Conservation (phyloP, 345 rosid species). For the Brassica cretica region DNA sequence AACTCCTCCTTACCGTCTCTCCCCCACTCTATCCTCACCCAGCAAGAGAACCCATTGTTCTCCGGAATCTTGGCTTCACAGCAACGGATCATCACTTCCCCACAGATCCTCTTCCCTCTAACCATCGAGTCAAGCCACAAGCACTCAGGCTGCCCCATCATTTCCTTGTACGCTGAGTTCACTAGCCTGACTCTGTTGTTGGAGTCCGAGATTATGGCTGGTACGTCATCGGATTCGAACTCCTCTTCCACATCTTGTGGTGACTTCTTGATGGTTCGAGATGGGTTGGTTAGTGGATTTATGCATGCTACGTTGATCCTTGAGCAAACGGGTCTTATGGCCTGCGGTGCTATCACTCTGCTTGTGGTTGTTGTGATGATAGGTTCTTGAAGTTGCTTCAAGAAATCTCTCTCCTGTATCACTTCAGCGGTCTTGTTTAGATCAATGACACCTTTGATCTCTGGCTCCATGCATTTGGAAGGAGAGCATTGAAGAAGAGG, state of each 20-base stretch:
- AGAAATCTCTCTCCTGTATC: constrained; percentile 42
- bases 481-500: constrained; percentile 69
- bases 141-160: constrained; percentile 98
- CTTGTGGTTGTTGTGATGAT: constrained; percentile 24
- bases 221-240: constrained; percentile 67
- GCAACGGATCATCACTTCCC: constrained; percentile 66
- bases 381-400: constrained; percentile 58
- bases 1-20: constrained; percentile 51
- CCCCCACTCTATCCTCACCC: constrained; percentile 92
- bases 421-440: constrained; percentile 53
- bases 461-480: constrained; percentile 45
- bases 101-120: constrained; percentile 68
- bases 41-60: constrained; percentile 67
- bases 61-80: constrained; percentile 44
- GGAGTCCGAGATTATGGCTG: constrained; percentile 74
- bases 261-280: constrained; percentile 43
- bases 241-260: constrained; percentile 74
- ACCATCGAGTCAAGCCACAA: constrained; percentile 78
- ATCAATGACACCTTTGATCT: constrained; percentile 47
- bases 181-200: constrained; percentile 76
- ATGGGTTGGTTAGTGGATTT: constrained; percentile 23
- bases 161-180: constrained; percentile 87
- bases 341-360: constrained; percentile 63
- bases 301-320: constrained; percentile 66
- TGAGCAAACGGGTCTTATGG: constrained; percentile 79